Evolutionary conservation across 805 yeast genomes (phyloP), one percentile per base, ranked within the genome.

Genomic region (Komagataella phaffii): DNA sequence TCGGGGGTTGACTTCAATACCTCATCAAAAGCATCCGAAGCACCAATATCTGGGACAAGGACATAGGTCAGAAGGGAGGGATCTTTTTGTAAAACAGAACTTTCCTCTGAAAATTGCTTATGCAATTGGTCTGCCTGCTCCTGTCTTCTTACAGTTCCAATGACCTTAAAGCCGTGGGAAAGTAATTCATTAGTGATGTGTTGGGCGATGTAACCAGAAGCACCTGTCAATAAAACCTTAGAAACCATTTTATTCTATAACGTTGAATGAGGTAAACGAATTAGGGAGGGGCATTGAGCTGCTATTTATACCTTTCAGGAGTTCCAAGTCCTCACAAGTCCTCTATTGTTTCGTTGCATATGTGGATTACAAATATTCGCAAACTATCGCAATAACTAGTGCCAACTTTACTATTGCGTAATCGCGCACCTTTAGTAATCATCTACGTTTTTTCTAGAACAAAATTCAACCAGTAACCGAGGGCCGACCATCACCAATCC

Each of bases 201-300:
- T 57, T 68, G 72, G 44, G 82, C 81, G 54, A 78, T 70, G 57
- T 67, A 77, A 7, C 83, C 83, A 3, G 75, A 64, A 8, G 79
- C 79, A 36, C 83, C 82, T 2, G 81, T 66, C 44, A 77, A 72
- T 49, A 75, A 69, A 44, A 74, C 76, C 23, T 46, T 46, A 2
- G 48, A 19, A 17, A 6, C 24, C 23, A 18, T 21, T 17, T 17
- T 17, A 17, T 17, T 45, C 12, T 30, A 10, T 30, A 10, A 30
- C 8, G 23, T 30, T 30, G 40, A 8, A 10, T 30, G 6, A 2
- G 23, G 6, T 21, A 21, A 21, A 30, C 5, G 23, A 21, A 21
- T 21, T 7, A 5, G 14, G 10, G 14, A 30, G n/a, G 4, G n/a
- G 12, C 12, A 30, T 30, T 30, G 40, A 6, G 14, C 14, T 8